Percentiles rank a stretch among this genome's conserved stretches.
Conservation (phyloP, 192 early-diverging fungal genomes). For the Rhizophagus sp. region DNA sequence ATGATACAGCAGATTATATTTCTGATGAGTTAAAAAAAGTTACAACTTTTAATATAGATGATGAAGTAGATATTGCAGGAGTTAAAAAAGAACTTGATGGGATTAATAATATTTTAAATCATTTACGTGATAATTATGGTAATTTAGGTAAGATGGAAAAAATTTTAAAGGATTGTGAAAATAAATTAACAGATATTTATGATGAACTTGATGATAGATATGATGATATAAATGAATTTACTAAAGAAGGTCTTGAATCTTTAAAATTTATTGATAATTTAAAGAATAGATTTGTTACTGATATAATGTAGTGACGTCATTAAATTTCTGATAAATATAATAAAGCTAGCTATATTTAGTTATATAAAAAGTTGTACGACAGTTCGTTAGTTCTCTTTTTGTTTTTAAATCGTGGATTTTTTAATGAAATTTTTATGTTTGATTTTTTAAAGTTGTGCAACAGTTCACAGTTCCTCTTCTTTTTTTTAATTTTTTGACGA, state of each 20-base stretch:
- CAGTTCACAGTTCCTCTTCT: no score
- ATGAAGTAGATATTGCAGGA: background rate
- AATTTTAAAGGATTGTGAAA: background rate
- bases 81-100: background rate
- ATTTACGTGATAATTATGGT: background rate
- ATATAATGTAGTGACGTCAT: no score
- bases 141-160: background rate
- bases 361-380: no score
- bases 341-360: no score
- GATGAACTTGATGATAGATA: background rate
- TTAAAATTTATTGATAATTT: background rate
- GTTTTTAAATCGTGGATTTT: no score
- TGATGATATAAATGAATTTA: background rate
- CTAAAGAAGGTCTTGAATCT: conserved; percentile 6
- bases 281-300: background rate
- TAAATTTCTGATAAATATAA: no score
- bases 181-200: background rate
- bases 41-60: background rate
- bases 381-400: no score
- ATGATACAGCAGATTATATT: background rate
- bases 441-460: no score
- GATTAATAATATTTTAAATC: background rate
- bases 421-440: no score
- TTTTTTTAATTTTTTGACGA: no score
- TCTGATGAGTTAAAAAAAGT: background rate